Evolutionary conservation across 2,329 filamentous ascomycete species (phyloP), one percentile per base, ranked within the genome.

Genomic region (Clarireedia homoeocarpa): DNA sequence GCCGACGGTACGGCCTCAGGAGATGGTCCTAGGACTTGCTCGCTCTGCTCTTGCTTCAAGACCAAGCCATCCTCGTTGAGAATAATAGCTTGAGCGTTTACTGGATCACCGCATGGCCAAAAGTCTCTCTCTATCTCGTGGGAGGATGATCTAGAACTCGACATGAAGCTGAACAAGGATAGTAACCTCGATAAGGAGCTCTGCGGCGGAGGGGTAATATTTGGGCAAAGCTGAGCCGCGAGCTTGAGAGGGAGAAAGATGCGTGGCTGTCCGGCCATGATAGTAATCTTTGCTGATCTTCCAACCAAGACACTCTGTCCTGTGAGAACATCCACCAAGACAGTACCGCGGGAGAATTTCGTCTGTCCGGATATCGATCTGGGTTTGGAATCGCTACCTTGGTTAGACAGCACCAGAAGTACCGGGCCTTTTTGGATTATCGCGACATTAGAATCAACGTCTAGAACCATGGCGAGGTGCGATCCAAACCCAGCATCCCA

Each of bases 401-500:
- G 26, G 24, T 60, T 60, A 27, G 58, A 59, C 36, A 60, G 50
- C 36, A 59, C 47, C 56, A 60, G 57, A 42, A 60, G 53, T 38
- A 60, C 17, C n/a, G 58, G 58, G 6, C 58, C 58, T 44, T 60
- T 60, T 15, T 59, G 58, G 3, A 48, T 56, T 12, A 39, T 53
- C 15, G 36, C 40, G 6, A 48, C 30, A 39, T 56, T 51, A 36
- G 24, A 44, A 9, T 60, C 58, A 17, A 51, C 49, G 20, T 52
- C 38, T 23, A 60, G 49, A 14, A 46, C 6, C 5, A 47, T 48
- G 6, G 53, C 54, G 17, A 60, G 48, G 56, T 59, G 58, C 34
- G 53, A 56, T 10, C 58, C 58, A 40, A 59, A 60, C 9, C 58
- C 58, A 36, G 53, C 47, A 44, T 55, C 51, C 58, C 58, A 60